Base-by-base conservation (phyloP, 768 basidiomycete species). In the Leucosporidium creatinivorum region DNA sequence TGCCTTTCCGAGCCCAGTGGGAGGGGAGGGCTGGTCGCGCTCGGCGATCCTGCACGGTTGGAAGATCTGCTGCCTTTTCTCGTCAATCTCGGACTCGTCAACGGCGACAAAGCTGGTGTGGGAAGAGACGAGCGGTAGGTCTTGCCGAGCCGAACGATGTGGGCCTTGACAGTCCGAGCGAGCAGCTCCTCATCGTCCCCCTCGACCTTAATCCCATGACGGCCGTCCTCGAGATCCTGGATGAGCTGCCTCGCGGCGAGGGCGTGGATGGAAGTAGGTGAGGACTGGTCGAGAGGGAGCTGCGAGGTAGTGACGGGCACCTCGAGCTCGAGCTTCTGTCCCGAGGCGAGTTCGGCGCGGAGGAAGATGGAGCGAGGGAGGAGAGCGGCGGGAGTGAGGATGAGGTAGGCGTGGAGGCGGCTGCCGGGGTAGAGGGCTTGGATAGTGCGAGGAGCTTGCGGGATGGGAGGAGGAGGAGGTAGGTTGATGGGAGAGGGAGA, bases 51-150 rank as follows among this genome's bases (percentile, higher is more conserved):
- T 15, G 49, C 31, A 25, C 23, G 54, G 48, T 8, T 5, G 44
- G 48, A 9, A 2, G 50, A 50, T 0, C 39, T 52, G 10, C 48
- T n/a, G 10, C 19, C 18, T 18, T 49, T 57, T 48, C 26, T 48
- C 30, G 39, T 44, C 56, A 26, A 25, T 23, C 50, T 69, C 64
- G 25, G 25, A 50, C 54, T 74, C 73, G 63, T 84, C 82, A 2
- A 84, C 77, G 1, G 84, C 85, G 54, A 87, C 77, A 70, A 86
- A 87, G 2, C 84, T 84, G 0, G 85, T 87, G 66, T 82, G 75
- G 50, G 73, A 73, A 74, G 82, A 86, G 1, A 79, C 81, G 52
- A 87, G 79, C 64, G 82, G 68, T 86, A 86, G 36, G 75, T 76
- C 66, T 80, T 76, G 9, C 84, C 85, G 2, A 86, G 79, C 48